phyloP scores from a whole-genome alignment of 192 early-diverging fungal species.

The Coemansia brasiliensis region DNA sequence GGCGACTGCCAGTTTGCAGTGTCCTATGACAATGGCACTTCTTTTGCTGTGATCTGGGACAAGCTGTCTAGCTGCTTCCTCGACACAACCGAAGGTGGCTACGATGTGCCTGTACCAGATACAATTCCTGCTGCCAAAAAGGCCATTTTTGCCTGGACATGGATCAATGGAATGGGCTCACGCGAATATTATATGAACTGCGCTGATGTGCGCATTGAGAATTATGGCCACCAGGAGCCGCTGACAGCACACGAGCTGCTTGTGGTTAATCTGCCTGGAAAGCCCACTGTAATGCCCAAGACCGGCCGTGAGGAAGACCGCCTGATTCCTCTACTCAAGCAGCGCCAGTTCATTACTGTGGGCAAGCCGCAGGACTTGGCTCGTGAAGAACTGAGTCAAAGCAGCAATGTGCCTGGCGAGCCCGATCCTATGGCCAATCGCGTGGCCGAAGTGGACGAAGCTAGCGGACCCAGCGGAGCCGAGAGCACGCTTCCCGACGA shows the following conservation, averaged over 20 bases:
- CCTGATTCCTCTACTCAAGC: conserved; percentile 32
- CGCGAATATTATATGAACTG: conserved; percentile 71
- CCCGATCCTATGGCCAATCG: conserved; percentile 26
- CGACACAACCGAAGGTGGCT: conserved; percentile 39
- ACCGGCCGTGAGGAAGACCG: conserved; percentile 35
- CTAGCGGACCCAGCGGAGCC: neutral
- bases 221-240: conserved; percentile 47
- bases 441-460: neutral
- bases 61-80: conserved; percentile 49
- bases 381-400: conserved; percentile 5
- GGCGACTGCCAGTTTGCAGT: conserved; percentile 73
- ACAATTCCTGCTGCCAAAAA: conserved; percentile 57
- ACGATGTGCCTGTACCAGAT: conserved; percentile 60
- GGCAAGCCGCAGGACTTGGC: conserved; percentile 32
- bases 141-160: conserved; percentile 63
- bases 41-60: conserved; percentile 63
- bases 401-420: conserved; percentile 2
- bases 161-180: conserved; percentile 64
- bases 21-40: conserved; percentile 61
- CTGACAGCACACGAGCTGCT: conserved; percentile 49
- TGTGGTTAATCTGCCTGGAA: conserved; percentile 48
- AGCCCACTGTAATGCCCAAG: conserved; percentile 33
- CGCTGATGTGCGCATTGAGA: conserved; percentile 61
- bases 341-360: conserved; percentile 43
- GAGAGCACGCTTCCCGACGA: conserved; percentile 22